Base-by-base conservation (phyloP, 345 rosid genomes). In the Bruguiera gymnorhiza region DNA sequence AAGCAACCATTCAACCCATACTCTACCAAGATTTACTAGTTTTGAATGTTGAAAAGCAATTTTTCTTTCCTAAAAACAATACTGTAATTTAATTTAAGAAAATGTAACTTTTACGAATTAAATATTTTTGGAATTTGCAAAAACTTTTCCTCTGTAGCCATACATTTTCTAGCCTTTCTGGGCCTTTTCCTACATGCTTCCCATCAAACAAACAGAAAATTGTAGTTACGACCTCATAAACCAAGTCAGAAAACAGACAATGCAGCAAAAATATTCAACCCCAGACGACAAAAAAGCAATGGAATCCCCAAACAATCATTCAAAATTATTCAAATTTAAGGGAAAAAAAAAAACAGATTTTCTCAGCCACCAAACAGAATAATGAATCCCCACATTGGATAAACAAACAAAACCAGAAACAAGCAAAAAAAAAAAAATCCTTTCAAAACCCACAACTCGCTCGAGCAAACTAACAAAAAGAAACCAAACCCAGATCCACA, bases 301-400 rank as follows among this genome's bases (percentile, higher is more conserved):
- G 6, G 26, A 46, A 32, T 27, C 27, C 43, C 51, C 43, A n/a
- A 1, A 3, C 37, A 27, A 15, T 15, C 18, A 13, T 43, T 43
- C 19, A 13, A 43, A 43, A 13, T 13, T 13, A 1, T 3, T 43
- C 6, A 7, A 63, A 32, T 8, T 32, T 26, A 37, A 66, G 66
- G 66, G 19, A 68, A 10, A 34, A 26, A 10, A 34, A 26, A 20
- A 62, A 19, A 55, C 30, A 43, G 56, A 51, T 64, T 76, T 64
- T 60, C 76, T 36, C 29, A 34, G 39, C 19, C 50, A 6, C 63
- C 69, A 67, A 74, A 70, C 65, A 67, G 46, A 36, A 37, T 21
- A 50, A 1, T 16, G 8, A 21, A 36, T 20, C 1, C 26, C 13
- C 20, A 59, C 30, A 11, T 53, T 8, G 7, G 39, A 9, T 18